Base-by-base conservation (phyloP, 805 yeast species). In the Candida insectorum region DNA sequence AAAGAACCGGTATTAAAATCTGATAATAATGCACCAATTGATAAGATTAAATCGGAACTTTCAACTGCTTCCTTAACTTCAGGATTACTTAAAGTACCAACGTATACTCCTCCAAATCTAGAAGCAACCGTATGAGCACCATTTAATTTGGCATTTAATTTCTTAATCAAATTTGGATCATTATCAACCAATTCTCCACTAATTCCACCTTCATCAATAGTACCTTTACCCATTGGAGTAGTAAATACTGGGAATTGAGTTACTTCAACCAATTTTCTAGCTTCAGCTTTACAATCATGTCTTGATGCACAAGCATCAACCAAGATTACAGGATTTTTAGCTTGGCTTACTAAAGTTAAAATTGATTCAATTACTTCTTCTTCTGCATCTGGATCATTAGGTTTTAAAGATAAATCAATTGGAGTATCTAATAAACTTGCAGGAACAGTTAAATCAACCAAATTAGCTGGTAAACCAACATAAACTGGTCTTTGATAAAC, bases 231-330 rank as follows among this genome's bases (percentile, higher is more conserved):
- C 68, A 62, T 61, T 16, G 69, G 68, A 18, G 69, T 62, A 26
- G 58, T 52, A 45, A 45, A 62, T 12, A 58, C 65, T 2, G 69
- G 68, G 56, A 60, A 62, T 52, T 62, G 60, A 24, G 69, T 62
- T n/a, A 47, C 35, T 36, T 58, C 58, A 32, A 60, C 61, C 46
- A 62, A 56, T 27, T 46, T 43, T 23, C 44, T 48, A 21, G 56
- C 65, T 48, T 62, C 66, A 16, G 38, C 44, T 41, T 57, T 60
- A 45, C 65, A 59, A 28, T 41, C 51, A 41, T 62, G 66, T 50
- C 69, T 56, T 19, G 65, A 49, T 31, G 63, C 63, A 51, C 68
- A 60, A 20, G 69, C 69, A 41, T 62, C 69, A 12, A 61, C 67
- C 41, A 62, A 47, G 28, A 62, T 58, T 25, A 61, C 40, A 15